Conservation (phyloP, 1,284 basidiomycete genomes). For the Rhodotorula mucilaginosa region DNA sequence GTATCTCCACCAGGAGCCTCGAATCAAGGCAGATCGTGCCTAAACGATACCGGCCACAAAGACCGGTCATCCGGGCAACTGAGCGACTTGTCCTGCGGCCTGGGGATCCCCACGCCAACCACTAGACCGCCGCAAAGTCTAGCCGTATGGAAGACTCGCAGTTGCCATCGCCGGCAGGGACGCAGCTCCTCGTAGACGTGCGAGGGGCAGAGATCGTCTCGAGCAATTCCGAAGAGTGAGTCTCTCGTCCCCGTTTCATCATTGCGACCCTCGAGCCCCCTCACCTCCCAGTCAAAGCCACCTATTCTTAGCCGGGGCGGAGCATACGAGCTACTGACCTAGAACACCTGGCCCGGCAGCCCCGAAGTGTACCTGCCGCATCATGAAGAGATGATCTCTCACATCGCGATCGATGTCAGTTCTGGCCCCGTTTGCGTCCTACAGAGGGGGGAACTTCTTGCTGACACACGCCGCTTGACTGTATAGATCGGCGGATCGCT, state of each 20-base stretch:
- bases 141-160: constrained; percentile 34
- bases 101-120: no score
- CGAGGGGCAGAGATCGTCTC: constrained; percentile 41
- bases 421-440: not conserved
- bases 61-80: no score
- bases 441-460: not conserved
- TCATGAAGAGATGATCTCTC: constrained; percentile 86
- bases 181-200: constrained; percentile 37
- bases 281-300: constrained; percentile 72
- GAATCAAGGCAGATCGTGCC: no score
- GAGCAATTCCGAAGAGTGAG: constrained; percentile 59
- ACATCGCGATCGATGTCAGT: constrained; percentile 91
- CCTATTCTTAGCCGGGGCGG: no score
- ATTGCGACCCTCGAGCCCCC: constrained; percentile 49
- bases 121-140: not conserved
- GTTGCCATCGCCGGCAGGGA: constrained; percentile 32
- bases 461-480: not conserved
- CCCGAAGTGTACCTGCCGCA: constrained; percentile 93
- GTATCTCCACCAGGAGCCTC: no score
- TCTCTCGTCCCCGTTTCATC: not conserved
- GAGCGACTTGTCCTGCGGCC: no score
- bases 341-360: not conserved
- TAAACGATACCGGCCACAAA: no score
- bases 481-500: constrained; percentile 88
- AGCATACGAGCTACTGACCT: not conserved